Conservation (phyloP, 495 filamentous ascomycete species). For the Pyrenula aspistea region DNA sequence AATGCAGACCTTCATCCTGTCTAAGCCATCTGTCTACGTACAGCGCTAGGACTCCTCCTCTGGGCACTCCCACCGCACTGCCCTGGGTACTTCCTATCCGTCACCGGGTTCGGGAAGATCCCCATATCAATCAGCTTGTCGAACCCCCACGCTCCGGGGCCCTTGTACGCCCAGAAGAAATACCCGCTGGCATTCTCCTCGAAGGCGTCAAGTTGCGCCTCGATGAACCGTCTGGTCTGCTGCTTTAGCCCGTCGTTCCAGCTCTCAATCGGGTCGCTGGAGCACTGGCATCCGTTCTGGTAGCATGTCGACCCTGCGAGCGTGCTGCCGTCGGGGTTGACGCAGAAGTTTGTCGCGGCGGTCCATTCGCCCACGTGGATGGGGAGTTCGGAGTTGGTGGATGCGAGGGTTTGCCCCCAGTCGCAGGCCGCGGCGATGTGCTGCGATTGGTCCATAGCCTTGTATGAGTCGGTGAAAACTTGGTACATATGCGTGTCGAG, state of each 20-base stretch:
- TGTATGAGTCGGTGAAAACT: constrained; percentile 38
- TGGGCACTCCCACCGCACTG: constrained; percentile 19
- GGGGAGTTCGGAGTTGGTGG: constrained; percentile 54
- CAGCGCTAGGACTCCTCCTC: background rate
- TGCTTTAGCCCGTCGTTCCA: constrained; percentile 41
- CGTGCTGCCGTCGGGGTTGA: constrained; percentile 56
- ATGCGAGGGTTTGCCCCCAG: constrained; percentile 29
- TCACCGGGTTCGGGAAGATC: constrained; percentile 50
- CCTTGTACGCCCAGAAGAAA: constrained; percentile 81
- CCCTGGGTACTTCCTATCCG: constrained; percentile 30
- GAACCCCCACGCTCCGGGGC: constrained; percentile 80
- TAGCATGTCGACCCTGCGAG: constrained; percentile 24
- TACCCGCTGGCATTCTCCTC: constrained; percentile 52
- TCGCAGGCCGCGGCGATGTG: constrained; percentile 33
- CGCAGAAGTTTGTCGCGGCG: constrained; percentile 61
- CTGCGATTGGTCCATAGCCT: background rate
- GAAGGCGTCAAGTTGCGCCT: constrained; percentile 64
- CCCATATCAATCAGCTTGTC: constrained; percentile 45
- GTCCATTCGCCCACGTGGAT: constrained; percentile 52
- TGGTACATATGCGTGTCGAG: constrained; percentile 61
- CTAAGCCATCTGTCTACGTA: background rate
- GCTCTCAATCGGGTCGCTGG: constrained; percentile 29
- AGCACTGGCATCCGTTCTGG: background rate
- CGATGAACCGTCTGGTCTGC: constrained; percentile 51
- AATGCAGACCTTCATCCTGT: too few species aligned